Conservation (phyloP, 805 yeast species). For the Dipodascus albidus region DNA sequence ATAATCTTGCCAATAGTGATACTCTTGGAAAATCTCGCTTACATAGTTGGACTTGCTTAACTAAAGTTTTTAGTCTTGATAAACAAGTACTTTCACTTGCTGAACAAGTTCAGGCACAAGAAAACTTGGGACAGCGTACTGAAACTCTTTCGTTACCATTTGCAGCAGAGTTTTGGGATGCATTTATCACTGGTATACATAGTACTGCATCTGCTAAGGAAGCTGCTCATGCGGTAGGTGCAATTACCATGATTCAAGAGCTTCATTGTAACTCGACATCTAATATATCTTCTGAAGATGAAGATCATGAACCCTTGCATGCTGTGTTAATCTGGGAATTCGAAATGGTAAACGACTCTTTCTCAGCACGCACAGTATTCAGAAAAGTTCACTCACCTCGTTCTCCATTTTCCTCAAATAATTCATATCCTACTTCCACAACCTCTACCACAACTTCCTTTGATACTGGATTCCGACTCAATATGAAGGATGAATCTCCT, state of each 20-base stretch:
- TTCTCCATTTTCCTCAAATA: neutral
- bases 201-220: constrained; percentile 10
- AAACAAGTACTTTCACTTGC: constrained; percentile 19
- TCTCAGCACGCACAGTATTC: constrained; percentile 27
- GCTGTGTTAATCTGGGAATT: constrained; percentile 27
- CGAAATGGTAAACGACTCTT: constrained; percentile 24
- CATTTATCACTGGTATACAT: constrained; percentile 24
- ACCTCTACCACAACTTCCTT: neutral
- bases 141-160: constrained; percentile 26
- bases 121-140: constrained; percentile 13
- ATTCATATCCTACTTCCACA: neutral
- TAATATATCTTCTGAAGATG: neutral
- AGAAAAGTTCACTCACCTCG: constrained; percentile 9
- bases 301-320: constrained; percentile 12
- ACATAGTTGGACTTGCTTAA: constrained; percentile 22
- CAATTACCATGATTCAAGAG: constrained; percentile 25
- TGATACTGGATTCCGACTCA: neutral
- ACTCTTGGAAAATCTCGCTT: neutral
- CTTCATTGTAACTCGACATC: constrained; percentile 6
- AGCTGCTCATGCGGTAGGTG: constrained; percentile 22
- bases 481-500: constrained; percentile 1
- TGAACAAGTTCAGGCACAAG: constrained; percentile 18
- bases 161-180: constrained; percentile 29
- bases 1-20: neutral
- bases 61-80: constrained; percentile 24